Conservation (phyloP, 306 rosid genomes). For the Rosa chinensis region DNA sequence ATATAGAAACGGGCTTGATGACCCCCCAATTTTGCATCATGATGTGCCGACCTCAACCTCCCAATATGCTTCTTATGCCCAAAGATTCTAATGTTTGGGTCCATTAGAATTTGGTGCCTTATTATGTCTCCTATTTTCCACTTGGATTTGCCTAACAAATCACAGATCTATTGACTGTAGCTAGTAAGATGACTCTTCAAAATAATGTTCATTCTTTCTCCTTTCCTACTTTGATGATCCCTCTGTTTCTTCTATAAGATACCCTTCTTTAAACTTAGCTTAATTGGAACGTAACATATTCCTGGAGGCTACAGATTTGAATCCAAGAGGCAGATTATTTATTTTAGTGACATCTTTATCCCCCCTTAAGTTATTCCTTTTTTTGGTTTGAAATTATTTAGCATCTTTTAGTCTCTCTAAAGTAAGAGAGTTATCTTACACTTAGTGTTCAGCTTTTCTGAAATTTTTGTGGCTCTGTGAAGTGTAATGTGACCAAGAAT, state of each 20-base stretch:
- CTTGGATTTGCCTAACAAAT: not conserved
- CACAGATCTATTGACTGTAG: not conserved
- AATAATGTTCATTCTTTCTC: not conserved
- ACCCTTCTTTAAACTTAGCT: not conserved
- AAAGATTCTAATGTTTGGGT: not conserved
- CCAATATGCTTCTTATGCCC: not conserved
- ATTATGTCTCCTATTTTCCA: not conserved
- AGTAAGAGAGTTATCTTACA: not conserved
- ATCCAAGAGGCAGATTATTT: not conserved
- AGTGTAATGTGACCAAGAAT: not conserved
- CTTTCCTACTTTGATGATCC: not conserved
- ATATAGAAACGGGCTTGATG: not conserved
- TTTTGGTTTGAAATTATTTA: not conserved
- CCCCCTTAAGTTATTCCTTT: not conserved
- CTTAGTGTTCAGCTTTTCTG: not conserved
- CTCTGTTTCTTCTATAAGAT: conserved; percentile 4
- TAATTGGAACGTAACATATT: not conserved
- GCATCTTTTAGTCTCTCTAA: not conserved
- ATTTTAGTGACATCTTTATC: not conserved
- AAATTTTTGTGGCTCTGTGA: not conserved
- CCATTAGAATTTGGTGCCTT: not conserved
- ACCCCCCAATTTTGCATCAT: not conserved
- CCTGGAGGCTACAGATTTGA: not conserved
- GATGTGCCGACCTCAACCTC: conserved; percentile 2
- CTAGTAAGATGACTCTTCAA: not conserved